These are phyloP conservation scores for Ceratobasidium sp. DNA, from an alignment of 1,284 basidiomycete species.

Conservation along the genomic window DNA sequence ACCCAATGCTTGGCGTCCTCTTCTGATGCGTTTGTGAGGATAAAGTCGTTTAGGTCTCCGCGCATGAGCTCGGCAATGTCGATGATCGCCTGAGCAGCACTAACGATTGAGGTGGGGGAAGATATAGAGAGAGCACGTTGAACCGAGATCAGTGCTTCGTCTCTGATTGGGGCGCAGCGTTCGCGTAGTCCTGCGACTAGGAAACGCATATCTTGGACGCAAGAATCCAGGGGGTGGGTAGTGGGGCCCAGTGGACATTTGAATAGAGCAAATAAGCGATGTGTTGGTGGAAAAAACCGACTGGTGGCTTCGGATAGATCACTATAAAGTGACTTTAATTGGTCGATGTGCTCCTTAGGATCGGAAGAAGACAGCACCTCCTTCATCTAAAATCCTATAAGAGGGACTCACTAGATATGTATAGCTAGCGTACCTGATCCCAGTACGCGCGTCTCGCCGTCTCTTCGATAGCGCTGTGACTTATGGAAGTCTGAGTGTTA, in stretches of 20 bases:
- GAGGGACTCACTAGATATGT: neutral
- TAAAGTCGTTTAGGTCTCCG: constrained; percentile 9
- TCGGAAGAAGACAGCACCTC: neutral
- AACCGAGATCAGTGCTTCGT: neutral
- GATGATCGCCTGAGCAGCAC: neutral
- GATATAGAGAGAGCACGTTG: neutral
- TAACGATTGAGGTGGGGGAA: neutral
- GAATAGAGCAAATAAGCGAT: constrained; percentile 5
- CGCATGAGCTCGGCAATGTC: constrained; percentile 10
- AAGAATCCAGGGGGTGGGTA: neutral
- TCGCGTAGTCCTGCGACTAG: constrained; percentile 4
- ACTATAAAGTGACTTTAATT: constrained; percentile 10
- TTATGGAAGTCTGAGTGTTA: neutral
- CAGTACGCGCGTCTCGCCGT: constrained; percentile 11
- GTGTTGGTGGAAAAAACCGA: constrained; percentile 15
- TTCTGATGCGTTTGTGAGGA: constrained; percentile 18
- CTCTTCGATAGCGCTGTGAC: constrained; percentile 2
- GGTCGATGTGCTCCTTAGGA: constrained; percentile 27
- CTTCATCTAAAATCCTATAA: constrained; percentile 23
- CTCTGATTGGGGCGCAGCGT: constrained; percentile 16
- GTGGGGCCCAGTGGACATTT: constrained; percentile 10
- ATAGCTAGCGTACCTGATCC: constrained; percentile 17
- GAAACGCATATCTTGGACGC: neutral
- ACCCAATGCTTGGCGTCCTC: constrained; percentile 13
- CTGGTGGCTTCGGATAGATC: constrained; percentile 18